Percentiles rank a stretch among this genome's conserved stretches.
Evolutionary conservation across 2,329 filamentous ascomycete species (phyloP).

Genomic region (Nothophoma quercina): DNA sequence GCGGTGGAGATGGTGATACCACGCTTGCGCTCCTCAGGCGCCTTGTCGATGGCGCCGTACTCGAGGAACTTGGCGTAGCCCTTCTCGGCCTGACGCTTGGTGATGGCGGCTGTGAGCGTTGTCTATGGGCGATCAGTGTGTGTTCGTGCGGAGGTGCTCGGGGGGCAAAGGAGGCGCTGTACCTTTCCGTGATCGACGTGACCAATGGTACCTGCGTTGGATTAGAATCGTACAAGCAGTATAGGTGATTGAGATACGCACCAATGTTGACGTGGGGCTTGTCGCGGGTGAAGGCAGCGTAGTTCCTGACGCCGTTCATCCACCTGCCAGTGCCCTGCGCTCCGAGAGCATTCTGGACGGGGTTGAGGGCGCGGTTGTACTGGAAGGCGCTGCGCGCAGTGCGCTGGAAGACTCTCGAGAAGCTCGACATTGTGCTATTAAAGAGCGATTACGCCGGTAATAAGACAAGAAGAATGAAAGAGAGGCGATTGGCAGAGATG

Average conservation of each 20-base stretch:
- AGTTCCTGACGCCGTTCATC: conserved; percentile 69
- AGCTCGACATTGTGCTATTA: conserved; percentile 74
- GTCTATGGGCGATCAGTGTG: conserved; percentile 66
- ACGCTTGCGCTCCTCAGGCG: conserved; percentile 98
- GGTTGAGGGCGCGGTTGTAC: conserved; percentile 72
- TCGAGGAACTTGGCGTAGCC: conserved; percentile 94
- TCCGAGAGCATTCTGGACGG: conserved; percentile 74
- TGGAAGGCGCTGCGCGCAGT: conserved; percentile 78
- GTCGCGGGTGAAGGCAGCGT: conserved; percentile 79
- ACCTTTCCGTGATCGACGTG: conserved; percentile 99
- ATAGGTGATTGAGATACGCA: conserved; percentile 50
- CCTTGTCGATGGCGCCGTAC: conserved; percentile 98
- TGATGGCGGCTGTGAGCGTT: conserved; percentile 97
- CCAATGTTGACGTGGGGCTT: conserved; percentile 99
- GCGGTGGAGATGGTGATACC: conserved; percentile 99
- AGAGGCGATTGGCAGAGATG: conserved; percentile 39
- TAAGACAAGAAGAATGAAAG: conserved; percentile 36
- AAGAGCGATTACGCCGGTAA: conserved; percentile 30
- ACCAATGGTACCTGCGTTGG: conserved; percentile 81
- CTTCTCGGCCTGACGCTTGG: conserved; percentile 96
- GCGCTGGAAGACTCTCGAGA: conserved; percentile 83
- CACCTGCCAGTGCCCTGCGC: conserved; percentile 69
- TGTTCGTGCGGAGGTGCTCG: conserved; percentile 17
- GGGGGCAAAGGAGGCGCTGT: conserved; percentile 22
- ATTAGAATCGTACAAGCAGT: conserved; percentile 20